phyloP scores from a whole-genome alignment of 179 eudicot genomes.

The Silene noctiflora region DNA sequence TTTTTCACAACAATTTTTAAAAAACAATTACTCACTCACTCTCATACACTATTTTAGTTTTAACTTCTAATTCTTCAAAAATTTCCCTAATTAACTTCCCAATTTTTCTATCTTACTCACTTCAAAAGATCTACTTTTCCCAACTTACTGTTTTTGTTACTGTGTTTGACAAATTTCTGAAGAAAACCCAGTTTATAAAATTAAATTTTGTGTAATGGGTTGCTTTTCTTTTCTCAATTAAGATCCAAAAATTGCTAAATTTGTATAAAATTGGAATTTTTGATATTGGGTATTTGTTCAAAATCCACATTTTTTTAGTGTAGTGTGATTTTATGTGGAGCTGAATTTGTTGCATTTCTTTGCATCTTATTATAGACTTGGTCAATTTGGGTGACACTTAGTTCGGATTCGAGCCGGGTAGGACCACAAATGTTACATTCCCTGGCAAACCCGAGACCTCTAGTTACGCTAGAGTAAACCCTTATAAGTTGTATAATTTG shows the following conservation, averaged over 20 bases:
- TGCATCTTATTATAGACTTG: too few species aligned
- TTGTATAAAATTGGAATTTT: neutral
- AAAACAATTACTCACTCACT: constrained; percentile 10
- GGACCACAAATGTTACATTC: too few species aligned
- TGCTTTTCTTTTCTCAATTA: constrained; percentile 4
- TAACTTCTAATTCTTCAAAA: neutral
- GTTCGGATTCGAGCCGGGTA: too few species aligned
- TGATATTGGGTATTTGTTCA: neutral
- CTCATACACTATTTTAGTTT: constrained; percentile 6
- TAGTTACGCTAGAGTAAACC: too few species aligned
- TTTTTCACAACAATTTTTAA: neutral
- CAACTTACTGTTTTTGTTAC: neutral
- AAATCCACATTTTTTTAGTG: neutral
- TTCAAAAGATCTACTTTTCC: constrained; percentile 13
- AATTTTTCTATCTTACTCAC: constrained; percentile 5
- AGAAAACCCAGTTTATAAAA: constrained; percentile 3
- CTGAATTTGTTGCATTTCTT: constrained; percentile 2
- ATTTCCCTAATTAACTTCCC: neutral
- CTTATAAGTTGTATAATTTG: too few species aligned
- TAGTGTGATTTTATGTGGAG: constrained; percentile 14
- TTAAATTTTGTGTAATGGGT: neutral
- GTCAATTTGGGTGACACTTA: too few species aligned
- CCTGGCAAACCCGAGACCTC: too few species aligned
- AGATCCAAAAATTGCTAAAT: neutral
- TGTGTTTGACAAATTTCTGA: neutral